A percentile compares a stretch with the other conserved stretches of the same genome.
These are phyloP conservation scores for Colletotrichum costaricense DNA, from an alignment of 2,329 filamentous ascomycete genomes.

Conservation along the genomic window DNA sequence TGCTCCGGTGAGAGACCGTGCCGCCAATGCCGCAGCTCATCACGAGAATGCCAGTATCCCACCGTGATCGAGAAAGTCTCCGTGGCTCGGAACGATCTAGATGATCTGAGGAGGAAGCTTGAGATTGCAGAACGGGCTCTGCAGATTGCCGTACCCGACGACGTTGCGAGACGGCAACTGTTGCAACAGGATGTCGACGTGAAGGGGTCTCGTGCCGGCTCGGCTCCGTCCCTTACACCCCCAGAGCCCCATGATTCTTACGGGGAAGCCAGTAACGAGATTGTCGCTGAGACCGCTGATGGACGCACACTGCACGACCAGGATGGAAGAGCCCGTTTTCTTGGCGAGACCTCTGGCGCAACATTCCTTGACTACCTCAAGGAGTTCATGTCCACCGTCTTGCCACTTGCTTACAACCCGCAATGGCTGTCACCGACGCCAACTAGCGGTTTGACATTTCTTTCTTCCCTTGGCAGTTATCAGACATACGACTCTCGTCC, in stretches of 20 bases:
- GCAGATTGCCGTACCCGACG: slow-evolving; percentile 50
- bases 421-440: slow-evolving; percentile 31
- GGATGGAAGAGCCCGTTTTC: slow-evolving; percentile 56
- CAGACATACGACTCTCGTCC: slow-evolving; percentile 60
- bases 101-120: slow-evolving; percentile 52
- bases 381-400: slow-evolving; percentile 55
- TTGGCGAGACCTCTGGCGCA: slow-evolving; percentile 61
- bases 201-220: slow-evolving; percentile 27
- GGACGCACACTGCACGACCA: slow-evolving; percentile 57
- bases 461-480: slow-evolving; percentile 56
- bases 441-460: slow-evolving; percentile 46
- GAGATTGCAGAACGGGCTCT: slow-evolving; percentile 54
- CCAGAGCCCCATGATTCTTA: slow-evolving; percentile 36
- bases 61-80: slow-evolving; percentile 55
- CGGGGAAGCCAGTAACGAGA: slow-evolving; percentile 26
- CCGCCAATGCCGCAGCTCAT: slow-evolving; percentile 54
- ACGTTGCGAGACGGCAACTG: slow-evolving; percentile 46
- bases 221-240: slow-evolving; percentile 35
- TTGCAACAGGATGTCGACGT: slow-evolving; percentile 42
- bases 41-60: slow-evolving; percentile 61
- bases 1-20: slow-evolving; percentile 64
- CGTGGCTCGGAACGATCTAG: slow-evolving; percentile 53
- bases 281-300: slow-evolving; percentile 41
- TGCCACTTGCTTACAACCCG: slow-evolving; percentile 46
- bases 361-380: slow-evolving; percentile 63